phyloP scores from a whole-genome alignment of 73 alveolate genomes.

The Breviolum minutum region DNA sequence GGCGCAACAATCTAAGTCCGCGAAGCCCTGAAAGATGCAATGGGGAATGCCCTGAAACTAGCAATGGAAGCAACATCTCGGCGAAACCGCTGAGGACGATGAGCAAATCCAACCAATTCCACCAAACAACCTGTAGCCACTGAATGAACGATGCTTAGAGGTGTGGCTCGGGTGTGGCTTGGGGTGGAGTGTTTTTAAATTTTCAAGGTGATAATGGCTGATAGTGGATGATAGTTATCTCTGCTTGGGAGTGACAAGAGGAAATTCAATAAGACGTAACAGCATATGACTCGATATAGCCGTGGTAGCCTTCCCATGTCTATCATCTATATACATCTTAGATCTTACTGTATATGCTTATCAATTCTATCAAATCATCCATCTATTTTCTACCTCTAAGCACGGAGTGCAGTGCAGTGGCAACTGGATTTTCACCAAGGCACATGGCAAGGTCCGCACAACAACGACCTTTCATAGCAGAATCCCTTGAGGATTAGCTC shows the following conservation, averaged over 20 bases:
- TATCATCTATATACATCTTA: no score
- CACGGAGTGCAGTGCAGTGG: not conserved
- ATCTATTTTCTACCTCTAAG: not conserved
- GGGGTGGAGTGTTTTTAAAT: not conserved
- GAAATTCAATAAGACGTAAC: not conserved
- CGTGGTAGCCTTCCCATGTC: no score
- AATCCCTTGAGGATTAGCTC: conserved; percentile 61
- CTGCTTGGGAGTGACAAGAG: not conserved
- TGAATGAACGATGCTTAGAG: not conserved
- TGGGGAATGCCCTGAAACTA: conserved; percentile 16
- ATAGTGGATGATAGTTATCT: not conserved
- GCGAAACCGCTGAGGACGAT: conserved; percentile 51
- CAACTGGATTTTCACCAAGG: conserved; percentile 3
- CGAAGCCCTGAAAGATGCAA: conserved; percentile 12
- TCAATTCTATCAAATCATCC: not conserved
- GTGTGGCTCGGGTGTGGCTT: not conserved
- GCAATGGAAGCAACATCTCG: conserved; percentile 6
- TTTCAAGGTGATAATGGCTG: not conserved
- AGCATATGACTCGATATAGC: not conserved
- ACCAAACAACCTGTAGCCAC: conserved; percentile 73
- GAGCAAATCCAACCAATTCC: conserved; percentile 82
- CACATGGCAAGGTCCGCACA: conserved; percentile 44
- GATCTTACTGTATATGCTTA: no score
- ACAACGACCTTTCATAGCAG: conserved; percentile 11
- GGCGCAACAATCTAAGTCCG: not conserved